Percentiles rank a stretch among this genome's conserved stretches.
These are phyloP conservation scores for Sanghuangporus baumii DNA, from an alignment of 1,284 basidiomycete species.

Conservation along the genomic window DNA sequence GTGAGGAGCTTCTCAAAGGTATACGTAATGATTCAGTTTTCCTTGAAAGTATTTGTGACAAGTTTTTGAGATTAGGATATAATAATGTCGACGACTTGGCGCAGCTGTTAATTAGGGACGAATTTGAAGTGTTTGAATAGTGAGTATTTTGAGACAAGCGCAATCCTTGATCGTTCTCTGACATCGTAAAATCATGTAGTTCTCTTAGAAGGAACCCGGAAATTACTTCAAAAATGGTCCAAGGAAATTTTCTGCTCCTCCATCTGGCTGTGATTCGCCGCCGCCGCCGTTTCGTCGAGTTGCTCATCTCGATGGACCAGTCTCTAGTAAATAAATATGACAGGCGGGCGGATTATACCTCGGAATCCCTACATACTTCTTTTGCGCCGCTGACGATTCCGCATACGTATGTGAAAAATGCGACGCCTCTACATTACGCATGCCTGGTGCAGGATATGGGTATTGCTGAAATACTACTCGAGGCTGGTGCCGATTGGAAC, in stretches of 20 bases:
- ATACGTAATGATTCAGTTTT: neutral
- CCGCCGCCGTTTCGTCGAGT: neutral
- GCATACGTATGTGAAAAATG: neutral
- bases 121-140: neutral
- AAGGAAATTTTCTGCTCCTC: conserved; percentile 1
- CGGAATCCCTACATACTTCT: neutral
- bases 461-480: neutral
- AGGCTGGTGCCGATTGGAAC: conserved; percentile 12
- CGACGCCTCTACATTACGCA: conserved; percentile 12
- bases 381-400: neutral
- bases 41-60: neutral
- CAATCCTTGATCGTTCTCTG: neutral
- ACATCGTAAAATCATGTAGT: neutral
- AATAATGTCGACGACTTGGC: neutral
- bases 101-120: neutral
- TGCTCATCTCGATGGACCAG: neutral
- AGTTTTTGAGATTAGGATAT: neutral
- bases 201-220: neutral
- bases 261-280: conserved; percentile 9
- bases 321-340: neutral
- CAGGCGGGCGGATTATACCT: neutral
- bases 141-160: neutral
- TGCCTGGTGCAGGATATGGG: conserved; percentile 5
- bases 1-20: neutral
- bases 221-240: neutral